phyloP scores from a whole-genome alignment of 2,329 filamentous ascomycete species.

The Ascochyta lentis region DNA sequence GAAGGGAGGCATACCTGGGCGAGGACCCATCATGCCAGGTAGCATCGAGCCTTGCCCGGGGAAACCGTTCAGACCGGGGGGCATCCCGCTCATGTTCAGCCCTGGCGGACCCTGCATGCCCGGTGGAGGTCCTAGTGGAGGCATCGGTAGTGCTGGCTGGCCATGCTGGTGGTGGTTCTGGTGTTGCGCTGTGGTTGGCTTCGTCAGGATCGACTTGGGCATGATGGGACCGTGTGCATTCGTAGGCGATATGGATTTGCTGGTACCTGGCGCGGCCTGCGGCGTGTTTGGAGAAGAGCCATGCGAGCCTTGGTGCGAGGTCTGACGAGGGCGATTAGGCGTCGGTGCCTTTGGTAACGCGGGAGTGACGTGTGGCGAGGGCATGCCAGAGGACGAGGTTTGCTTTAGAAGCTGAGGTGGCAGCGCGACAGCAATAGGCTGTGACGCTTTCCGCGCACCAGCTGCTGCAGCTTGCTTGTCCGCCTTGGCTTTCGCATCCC shows the following conservation, averaged over 20 bases:
- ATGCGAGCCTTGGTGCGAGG: constrained; percentile 79
- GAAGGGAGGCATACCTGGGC: constrained; percentile 64
- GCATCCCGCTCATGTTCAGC: constrained; percentile 53
- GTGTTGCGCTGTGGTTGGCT: constrained; percentile 59
- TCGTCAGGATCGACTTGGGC: constrained; percentile 68
- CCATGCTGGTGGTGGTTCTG: constrained; percentile 58
- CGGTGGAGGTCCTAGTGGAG: constrained; percentile 65
- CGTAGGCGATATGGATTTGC: constrained; percentile 65
- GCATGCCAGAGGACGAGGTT: constrained; percentile 59
- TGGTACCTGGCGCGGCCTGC: constrained; percentile 55
- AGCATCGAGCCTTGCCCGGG: constrained; percentile 63
- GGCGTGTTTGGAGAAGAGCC: constrained; percentile 73
- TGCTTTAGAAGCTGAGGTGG: constrained; percentile 62
- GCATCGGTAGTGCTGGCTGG: constrained; percentile 68
- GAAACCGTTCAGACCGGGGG: constrained; percentile 57
- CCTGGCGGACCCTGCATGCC: constrained; percentile 65
- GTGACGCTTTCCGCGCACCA: constrained; percentile 45
- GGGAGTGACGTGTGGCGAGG: constrained; percentile 85
- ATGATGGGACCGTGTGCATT: constrained; percentile 71
- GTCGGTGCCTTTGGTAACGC: constrained; percentile 82
- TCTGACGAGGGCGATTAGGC: constrained; percentile 76
- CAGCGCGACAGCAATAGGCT: constrained; percentile 56
- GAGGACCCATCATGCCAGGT: constrained; percentile 60
- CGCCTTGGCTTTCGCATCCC: constrained; percentile 60
- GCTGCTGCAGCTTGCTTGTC: constrained; percentile 45